Conservation (phyloP, 768 basidiomycete genomes). For the Clitopilus passeckerianus region DNA sequence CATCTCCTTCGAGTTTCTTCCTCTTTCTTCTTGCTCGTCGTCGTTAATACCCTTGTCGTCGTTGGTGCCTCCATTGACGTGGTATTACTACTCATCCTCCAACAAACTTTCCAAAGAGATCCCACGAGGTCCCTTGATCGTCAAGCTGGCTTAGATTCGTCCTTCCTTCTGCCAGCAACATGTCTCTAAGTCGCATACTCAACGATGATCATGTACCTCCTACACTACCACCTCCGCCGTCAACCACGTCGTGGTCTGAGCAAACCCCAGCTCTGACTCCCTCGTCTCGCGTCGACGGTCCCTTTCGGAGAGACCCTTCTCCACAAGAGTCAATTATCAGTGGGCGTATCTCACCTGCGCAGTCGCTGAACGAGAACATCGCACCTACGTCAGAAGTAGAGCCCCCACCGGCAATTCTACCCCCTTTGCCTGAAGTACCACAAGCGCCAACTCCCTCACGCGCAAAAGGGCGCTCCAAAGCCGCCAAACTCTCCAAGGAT, state of each 20-base stretch:
- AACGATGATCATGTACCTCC: slow-evolving; percentile 62
- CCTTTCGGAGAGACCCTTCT: slow-evolving; percentile 3
- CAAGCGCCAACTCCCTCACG: not conserved
- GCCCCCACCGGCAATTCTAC: not conserved
- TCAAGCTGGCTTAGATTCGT: slow-evolving; percentile 4
- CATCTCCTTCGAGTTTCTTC: slow-evolving; percentile 8
- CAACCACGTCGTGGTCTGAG: not conserved
- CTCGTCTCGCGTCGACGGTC: slow-evolving; percentile 12
- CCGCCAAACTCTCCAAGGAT: not conserved
- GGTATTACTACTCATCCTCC: not conserved
- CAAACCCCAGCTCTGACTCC: slow-evolving; percentile 23
- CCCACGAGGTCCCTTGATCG: slow-evolving; percentile 27
- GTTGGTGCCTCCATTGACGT: not conserved
- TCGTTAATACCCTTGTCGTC: slow-evolving; percentile 6
- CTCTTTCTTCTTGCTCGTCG: slow-evolving; percentile 8
- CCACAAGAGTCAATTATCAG: not conserved
- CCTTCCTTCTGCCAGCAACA: slow-evolving; percentile 21
- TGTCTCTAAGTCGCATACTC: slow-evolving; percentile 79
- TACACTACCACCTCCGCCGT: slow-evolving; percentile 11
- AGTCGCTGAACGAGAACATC: not conserved
- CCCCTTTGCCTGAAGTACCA: not conserved
- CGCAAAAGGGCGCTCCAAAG: not conserved
- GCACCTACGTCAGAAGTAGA: not conserved
- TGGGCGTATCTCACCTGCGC: not conserved
- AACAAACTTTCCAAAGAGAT: slow-evolving; percentile 10